Conservation (phyloP, 1,284 basidiomycete species). For the Sphaerobolus stellatus region DNA sequence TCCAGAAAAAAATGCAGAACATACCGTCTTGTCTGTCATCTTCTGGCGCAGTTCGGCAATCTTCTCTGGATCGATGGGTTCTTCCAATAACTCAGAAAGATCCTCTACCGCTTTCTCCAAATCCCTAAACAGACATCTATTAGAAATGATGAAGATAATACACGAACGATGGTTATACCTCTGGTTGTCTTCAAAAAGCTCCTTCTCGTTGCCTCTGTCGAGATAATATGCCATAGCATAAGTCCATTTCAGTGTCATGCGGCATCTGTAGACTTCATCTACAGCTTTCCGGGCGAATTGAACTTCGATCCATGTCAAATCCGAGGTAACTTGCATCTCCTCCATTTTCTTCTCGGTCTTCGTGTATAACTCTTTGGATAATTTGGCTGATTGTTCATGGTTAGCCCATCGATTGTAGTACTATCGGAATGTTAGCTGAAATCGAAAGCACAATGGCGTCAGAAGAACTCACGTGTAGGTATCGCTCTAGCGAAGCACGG, state of each 20-base stretch:
- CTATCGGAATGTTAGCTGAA: conserved; percentile 39
- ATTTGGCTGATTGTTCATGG: conserved; percentile 96
- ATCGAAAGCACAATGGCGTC: background rate
- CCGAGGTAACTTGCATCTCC: conserved; percentile 92
- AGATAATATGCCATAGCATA: conserved; percentile 99
- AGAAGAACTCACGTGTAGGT: conserved; percentile 80
- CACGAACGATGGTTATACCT: conserved; percentile 45
- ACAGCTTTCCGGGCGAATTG: conserved; percentile 99
- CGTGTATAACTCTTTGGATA: conserved; percentile 87
- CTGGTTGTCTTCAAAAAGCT: conserved; percentile 97
- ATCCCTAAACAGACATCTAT: conserved; percentile 56
- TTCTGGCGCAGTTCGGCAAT: conserved; percentile 85
- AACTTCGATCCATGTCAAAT: conserved; percentile 96
- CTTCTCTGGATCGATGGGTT: conserved; percentile 82
- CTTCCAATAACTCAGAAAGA: conserved; percentile 88
- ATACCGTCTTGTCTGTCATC: conserved; percentile 90
- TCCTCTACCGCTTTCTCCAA: conserved; percentile 95
- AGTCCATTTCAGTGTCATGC: conserved; percentile 98
- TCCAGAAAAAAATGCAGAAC: no score
- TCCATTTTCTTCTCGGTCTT: conserved; percentile 99
- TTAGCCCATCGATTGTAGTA: conserved; percentile 99
- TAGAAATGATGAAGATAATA: background rate
- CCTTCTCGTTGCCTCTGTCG: conserved; percentile 87
- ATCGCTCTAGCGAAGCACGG: conserved; percentile 88
- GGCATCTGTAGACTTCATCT: conserved; percentile 85